phyloP scores from a whole-genome alignment of 2,329 filamentous ascomycete genomes.

The Diplodia sapinea region DNA sequence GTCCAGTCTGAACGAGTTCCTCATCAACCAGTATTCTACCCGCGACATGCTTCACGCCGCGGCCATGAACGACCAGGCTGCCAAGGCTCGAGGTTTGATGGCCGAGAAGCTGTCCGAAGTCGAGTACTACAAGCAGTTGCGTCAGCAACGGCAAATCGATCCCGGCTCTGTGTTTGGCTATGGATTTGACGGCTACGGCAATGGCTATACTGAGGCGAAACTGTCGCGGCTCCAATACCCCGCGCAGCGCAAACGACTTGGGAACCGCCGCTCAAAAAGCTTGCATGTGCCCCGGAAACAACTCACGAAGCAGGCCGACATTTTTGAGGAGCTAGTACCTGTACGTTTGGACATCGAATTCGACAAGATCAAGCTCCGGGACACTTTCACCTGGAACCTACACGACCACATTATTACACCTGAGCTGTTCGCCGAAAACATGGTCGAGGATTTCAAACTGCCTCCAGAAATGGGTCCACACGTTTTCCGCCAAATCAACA shows the following conservation, averaged over 20 bases:
- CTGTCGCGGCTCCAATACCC: slow-evolving; percentile 79
- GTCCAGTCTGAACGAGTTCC: slow-evolving; percentile 50
- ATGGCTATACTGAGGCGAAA: slow-evolving; percentile 77
- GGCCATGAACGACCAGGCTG: slow-evolving; percentile 57
- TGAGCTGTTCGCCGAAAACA: slow-evolving; percentile 83
- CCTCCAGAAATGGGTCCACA: slow-evolving; percentile 67
- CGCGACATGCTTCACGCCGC: slow-evolving; percentile 66
- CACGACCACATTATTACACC: slow-evolving; percentile 83
- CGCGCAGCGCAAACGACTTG: slow-evolving; percentile 73
- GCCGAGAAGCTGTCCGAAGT: slow-evolving; percentile 70
- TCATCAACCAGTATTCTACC: slow-evolving; percentile 68
- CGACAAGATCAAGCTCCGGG: slow-evolving; percentile 92
- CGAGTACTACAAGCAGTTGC: slow-evolving; percentile 71
- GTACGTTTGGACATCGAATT: slow-evolving; percentile 91
- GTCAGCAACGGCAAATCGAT: slow-evolving; percentile 63
- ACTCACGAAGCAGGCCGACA: slow-evolving; percentile 81
- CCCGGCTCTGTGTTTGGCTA: slow-evolving; percentile 66
- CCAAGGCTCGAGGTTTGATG: slow-evolving; percentile 54
- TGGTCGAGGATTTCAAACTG: slow-evolving; percentile 84
- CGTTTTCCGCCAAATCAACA: slow-evolving; percentile 69
- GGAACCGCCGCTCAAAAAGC: slow-evolving; percentile 74
- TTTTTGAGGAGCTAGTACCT: slow-evolving; percentile 88
- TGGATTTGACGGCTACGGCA: slow-evolving; percentile 89
- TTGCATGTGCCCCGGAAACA: slow-evolving; percentile 80
- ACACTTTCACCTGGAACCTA: slow-evolving; percentile 98